Base-by-base conservation (phyloP, 139 green algal species). In the Micromonas pusilla region DNA sequence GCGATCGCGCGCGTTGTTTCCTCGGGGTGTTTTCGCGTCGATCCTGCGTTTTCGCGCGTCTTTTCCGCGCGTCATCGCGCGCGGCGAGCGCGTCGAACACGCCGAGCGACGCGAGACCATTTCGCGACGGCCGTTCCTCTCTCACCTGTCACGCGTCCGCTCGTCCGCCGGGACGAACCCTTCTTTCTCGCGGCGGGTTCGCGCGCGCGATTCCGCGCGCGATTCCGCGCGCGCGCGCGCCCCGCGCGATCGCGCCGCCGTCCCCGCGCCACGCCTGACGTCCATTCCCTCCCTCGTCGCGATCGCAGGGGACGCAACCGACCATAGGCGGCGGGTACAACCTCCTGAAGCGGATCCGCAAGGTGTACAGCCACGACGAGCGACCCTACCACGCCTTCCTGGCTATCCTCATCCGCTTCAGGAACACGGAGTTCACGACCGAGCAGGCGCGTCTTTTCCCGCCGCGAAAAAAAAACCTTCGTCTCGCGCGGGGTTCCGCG, bases 381-480 rank as follows among this genome's bases (percentile, higher is more conserved):
- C 21, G 37, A 5, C 37, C 37, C 34, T 75, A 75, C 36, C 21
- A 75, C 21, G 68, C 68, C 4, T 75, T 75, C 2, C 53, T 75
- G 68, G 23, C 31, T 38, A 75, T 39, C 34, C 30, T 75, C 16
- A 75, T 75, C 34, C 52, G 53, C 20, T 75, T 75, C 30, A 60
- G 68, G 37, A 75, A 75, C 33, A 31, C 52, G 25, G 26, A 75
- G 68, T 63, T 62, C n/a, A 75, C 26, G 4, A 39, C 68, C 21
- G 68, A 75, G 37, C 34, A 75, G 37, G 45, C 16, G 45, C 45
- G 45, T 16, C n/a, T n/a, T n/a, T n/a, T n/a, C n/a, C n/a, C n/a
- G n/a, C n/a, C n/a, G n/a, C n/a, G n/a, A n/a, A n/a, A n/a, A n/a
- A n/a, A n/a, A n/a, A n/a, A n/a, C n/a, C n/a, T n/a, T n/a, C n/a